These are phyloP conservation scores for Citrullus colocynthis DNA, from an alignment of 306 rosid genomes.

Conservation along the genomic window DNA sequence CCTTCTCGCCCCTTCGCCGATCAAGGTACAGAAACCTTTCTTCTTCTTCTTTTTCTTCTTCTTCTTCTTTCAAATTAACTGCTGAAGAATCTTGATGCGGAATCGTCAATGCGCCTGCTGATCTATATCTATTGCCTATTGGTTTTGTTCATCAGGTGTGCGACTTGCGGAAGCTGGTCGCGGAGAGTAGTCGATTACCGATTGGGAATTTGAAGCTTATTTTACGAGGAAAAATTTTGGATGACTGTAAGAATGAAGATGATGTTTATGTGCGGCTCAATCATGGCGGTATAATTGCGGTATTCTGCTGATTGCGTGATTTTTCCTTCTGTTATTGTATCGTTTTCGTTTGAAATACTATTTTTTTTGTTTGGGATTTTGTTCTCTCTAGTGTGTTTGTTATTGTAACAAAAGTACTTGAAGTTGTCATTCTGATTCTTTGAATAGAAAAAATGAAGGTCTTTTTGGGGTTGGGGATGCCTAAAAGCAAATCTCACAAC, in stretches of 20 bases:
- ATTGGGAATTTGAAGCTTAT: slow-evolving; percentile 60
- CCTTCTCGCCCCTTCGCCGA: slow-evolving; percentile 48
- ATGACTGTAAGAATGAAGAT: slow-evolving; percentile 46
- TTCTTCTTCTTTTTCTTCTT: background rate
- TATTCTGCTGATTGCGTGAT: background rate
- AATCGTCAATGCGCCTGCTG: background rate
- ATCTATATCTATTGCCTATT: background rate
- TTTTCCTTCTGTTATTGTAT: background rate
- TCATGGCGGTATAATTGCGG: slow-evolving; percentile 46
- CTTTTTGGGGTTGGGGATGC: too few species aligned
- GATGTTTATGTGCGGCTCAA: slow-evolving; percentile 38
- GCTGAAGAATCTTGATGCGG: background rate
- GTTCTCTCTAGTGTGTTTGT: too few species aligned
- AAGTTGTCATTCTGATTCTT: background rate
- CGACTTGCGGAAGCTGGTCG: slow-evolving; percentile 62
- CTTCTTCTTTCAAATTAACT: background rate
- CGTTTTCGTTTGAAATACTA: background rate
- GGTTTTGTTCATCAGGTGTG: slow-evolving; percentile 33
- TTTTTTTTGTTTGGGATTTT: background rate
- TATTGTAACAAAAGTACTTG: background rate
- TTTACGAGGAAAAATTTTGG: slow-evolving; percentile 60
- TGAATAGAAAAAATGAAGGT: background rate
- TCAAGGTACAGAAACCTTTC: slow-evolving; percentile 30
- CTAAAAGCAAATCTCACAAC: too few species aligned
- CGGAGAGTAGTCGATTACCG: slow-evolving; percentile 36